Evolutionary conservation across 805 yeast genomes (phyloP).

Genomic region (Starmerella sirachaensis): DNA sequence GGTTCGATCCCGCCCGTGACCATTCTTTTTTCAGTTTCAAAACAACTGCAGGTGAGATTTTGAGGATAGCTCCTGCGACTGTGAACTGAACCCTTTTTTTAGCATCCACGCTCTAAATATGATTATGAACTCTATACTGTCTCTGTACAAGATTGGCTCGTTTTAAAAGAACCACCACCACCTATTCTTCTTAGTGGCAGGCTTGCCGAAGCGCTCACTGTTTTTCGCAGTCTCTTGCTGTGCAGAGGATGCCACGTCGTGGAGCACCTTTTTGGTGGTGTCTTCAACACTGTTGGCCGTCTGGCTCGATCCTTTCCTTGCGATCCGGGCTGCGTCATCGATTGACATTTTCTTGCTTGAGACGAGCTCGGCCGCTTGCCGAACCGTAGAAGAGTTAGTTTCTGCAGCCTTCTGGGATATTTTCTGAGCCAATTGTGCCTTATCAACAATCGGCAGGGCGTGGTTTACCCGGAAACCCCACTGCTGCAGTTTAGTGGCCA

Average conservation of each 20-base stretch:
- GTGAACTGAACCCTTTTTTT: too few species aligned
- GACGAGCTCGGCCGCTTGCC: slow-evolving; percentile 9
- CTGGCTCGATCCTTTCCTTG: neutral
- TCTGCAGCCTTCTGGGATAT: slow-evolving; percentile 7
- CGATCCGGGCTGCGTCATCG: slow-evolving; percentile 5
- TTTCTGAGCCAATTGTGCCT: slow-evolving; percentile 13
- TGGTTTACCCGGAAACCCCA: slow-evolving; percentile 73
- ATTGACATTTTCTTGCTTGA: neutral
- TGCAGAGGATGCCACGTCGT: too few species aligned
- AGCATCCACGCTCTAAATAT: too few species aligned
- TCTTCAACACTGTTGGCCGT: slow-evolving; percentile 3
- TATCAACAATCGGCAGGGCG: slow-evolving; percentile 20
- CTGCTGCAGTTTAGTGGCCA: slow-evolving; percentile 50
- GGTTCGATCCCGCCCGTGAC: slow-evolving; percentile 32
- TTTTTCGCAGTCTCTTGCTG: neutral
- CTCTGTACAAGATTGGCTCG: too few species aligned
- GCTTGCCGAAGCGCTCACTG: slow-evolving; percentile 7
- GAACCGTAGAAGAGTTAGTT: slow-evolving; percentile 8
- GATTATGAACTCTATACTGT: too few species aligned
- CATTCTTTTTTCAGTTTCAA: slow-evolving; percentile 17
- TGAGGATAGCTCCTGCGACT: too few species aligned
- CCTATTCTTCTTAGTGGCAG: slow-evolving; percentile 5
- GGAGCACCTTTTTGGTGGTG: neutral
- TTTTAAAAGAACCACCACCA: slow-evolving; percentile 9
- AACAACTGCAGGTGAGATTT: too few species aligned